Base-by-base conservation (phyloP, 2,329 filamentous ascomycete genomes). In the Karstenula rhodostoma region DNA sequence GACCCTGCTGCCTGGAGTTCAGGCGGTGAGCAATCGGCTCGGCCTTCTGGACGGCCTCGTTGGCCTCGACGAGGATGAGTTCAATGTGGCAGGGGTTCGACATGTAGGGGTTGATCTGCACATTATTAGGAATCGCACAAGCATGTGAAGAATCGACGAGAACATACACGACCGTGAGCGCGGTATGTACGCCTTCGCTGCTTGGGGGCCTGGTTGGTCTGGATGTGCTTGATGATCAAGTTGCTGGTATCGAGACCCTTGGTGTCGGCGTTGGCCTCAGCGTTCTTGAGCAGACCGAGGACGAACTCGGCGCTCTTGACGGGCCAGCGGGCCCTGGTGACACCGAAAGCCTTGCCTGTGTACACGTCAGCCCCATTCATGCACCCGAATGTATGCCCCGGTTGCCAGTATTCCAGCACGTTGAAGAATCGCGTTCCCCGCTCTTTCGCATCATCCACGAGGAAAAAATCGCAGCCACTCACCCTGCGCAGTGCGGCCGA, bases 141-240 rank as follows among this genome's bases (percentile, higher is more conserved):
- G 64, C 37, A 40, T 46, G n/a, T 42, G 13, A n/a, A 29, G 46
- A 53, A 25, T 46, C 7, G 23, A 58, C 25, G 53, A 29, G 46
- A 61, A 93, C 94, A 78, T 96, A 97, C 94, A 87, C 95, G 93
- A 90, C 95, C 95, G 89, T 99, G 95, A 71, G 96, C 96, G 90
- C 95, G 94, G 92, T 99, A 99, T 81, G 95, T 99, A 84, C 95
- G 91, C 86, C 95, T 90, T 82, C 95, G 90, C 89, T 98, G 94
- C 91, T 98, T 98, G 79, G 95, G 95, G 76, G 95, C 96, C 89
- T 99, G 95, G 92, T 99, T 99, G 89, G 99, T 95, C 88, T 99
- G 95, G 86, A 99, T 99, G 91, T 97, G 96, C 92, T 97, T 97
- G 86, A 99, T 92, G 81, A 98, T 85, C 80, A 99, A 87, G 88